phyloP scores from a whole-genome alignment of 768 basidiomycete genomes.

The Agaricus subrufescens region DNA sequence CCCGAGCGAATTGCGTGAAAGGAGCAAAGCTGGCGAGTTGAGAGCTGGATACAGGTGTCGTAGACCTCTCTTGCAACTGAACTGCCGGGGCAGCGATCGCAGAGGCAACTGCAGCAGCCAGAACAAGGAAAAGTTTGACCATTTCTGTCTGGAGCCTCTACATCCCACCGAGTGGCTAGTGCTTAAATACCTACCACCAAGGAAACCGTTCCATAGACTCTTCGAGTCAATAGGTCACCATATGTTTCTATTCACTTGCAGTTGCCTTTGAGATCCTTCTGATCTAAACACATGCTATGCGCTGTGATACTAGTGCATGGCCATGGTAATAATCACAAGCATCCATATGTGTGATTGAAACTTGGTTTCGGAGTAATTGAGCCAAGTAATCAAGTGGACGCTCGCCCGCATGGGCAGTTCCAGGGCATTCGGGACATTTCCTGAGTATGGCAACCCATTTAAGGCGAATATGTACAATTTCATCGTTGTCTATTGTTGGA shows the following conservation, averaged over 20 bases:
- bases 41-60: slow-evolving; percentile 21
- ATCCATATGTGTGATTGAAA: not conserved
- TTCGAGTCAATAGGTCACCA: not conserved
- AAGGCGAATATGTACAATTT: not conserved
- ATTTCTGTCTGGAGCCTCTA: not conserved
- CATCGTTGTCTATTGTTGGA: not conserved
- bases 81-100: slow-evolving; percentile 12
- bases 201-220: not conserved
- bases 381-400: not conserved
- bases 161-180: not conserved
- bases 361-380: not conserved
- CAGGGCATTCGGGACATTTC: too few species aligned
- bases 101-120: slow-evolving; percentile 1
- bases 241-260: not conserved
- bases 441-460: not conserved
- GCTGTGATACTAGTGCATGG: not conserved
- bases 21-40: slow-evolving; percentile 36
- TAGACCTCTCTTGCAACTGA: slow-evolving; percentile 16
- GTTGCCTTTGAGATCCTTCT: not conserved
- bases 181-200: not conserved
- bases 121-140: not conserved
- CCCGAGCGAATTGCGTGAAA: slow-evolving; percentile 49
- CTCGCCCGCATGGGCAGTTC: not conserved
- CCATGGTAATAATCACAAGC: not conserved
- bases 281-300: not conserved